phyloP scores from a whole-genome alignment of 192 early-diverging fungal genomes.

The Coemansia sp. region DNA sequence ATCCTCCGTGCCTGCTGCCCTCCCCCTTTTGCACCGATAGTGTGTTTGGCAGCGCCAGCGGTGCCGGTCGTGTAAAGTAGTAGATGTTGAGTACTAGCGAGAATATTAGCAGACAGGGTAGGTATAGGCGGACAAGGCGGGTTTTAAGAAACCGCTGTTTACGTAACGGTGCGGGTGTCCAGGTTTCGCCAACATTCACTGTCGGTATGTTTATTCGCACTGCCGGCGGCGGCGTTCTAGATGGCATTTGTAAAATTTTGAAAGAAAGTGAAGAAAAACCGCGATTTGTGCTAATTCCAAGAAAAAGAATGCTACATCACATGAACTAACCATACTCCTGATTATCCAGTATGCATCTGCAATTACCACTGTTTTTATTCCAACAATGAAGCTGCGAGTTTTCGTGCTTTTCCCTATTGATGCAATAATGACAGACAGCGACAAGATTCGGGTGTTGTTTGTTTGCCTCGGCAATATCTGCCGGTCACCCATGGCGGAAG shows the following conservation, averaged over 20 bases:
- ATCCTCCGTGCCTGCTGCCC: constrained; percentile 11
- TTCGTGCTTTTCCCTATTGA: background rate
- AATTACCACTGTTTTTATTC: background rate
- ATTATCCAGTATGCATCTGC: background rate
- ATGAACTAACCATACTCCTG: background rate
- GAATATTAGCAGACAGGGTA: constrained; percentile 34
- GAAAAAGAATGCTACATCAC: background rate
- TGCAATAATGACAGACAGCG: background rate
- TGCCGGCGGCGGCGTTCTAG: constrained; percentile 40
- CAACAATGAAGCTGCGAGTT: no score
- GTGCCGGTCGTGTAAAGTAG: constrained; percentile 48
- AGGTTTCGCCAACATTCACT: constrained; percentile 44
- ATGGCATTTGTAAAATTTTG: constrained; percentile 19
- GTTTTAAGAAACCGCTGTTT: constrained; percentile 35
- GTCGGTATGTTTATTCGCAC: constrained; percentile 56
- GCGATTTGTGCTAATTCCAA: background rate
- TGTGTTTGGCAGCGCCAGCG: constrained; percentile 23
- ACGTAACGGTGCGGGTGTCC: constrained; percentile 49
- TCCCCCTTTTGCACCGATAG: constrained; percentile 9
- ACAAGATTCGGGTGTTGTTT: constrained; percentile 52
- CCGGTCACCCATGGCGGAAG: constrained; percentile 91
- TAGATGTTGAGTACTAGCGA: constrained; percentile 51
- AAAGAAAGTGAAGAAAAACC: no score
- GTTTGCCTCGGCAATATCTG: constrained; percentile 82
- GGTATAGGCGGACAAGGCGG: constrained; percentile 31